Conservation (phyloP, 2,329 filamentous ascomycete species). For the Aureobasidium sp. region DNA sequence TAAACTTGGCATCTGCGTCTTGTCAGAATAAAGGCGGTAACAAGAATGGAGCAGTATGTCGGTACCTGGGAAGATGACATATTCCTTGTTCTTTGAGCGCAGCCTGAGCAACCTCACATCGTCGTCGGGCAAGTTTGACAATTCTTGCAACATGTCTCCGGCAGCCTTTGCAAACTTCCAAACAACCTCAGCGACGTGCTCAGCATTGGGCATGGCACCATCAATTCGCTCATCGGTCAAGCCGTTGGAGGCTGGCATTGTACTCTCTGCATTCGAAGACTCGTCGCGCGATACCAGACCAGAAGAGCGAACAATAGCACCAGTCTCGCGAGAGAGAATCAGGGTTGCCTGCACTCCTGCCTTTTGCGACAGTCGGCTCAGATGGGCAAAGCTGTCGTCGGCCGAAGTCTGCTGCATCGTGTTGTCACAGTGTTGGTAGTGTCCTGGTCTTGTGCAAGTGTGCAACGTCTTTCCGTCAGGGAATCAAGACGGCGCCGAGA, state of each 20-base stretch:
- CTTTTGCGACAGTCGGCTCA: conserved; percentile 67
- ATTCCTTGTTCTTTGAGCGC: conserved; percentile 76
- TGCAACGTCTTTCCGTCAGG: not conserved
- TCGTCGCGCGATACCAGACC: conserved; percentile 59
- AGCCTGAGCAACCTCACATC: conserved; percentile 69
- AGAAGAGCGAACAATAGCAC: conserved; percentile 67
- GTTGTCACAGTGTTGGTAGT: not conserved
- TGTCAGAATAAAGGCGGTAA: not conserved
- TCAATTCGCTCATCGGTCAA: conserved; percentile 21
- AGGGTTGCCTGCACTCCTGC: conserved; percentile 72
- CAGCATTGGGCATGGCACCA: conserved; percentile 49
- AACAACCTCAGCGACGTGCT: conserved; percentile 68
- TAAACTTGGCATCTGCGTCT: conserved; percentile 58
- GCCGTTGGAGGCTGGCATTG: conserved; percentile 20
- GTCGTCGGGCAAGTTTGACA: conserved; percentile 68
- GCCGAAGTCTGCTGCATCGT: conserved; percentile 1
- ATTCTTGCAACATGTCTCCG: conserved; percentile 60
- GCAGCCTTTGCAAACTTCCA: conserved; percentile 68
- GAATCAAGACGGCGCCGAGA: not conserved
- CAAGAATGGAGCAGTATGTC: not conserved
- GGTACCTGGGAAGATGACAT: conserved; percentile 67
- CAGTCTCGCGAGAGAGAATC: conserved; percentile 63
- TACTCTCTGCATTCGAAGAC: conserved; percentile 38
- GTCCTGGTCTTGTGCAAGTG: not conserved
- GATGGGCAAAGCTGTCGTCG: conserved; percentile 56